Evolutionary conservation across 805 yeast genomes (phyloP).

Genomic region (Priceomyces carsonii): DNA sequence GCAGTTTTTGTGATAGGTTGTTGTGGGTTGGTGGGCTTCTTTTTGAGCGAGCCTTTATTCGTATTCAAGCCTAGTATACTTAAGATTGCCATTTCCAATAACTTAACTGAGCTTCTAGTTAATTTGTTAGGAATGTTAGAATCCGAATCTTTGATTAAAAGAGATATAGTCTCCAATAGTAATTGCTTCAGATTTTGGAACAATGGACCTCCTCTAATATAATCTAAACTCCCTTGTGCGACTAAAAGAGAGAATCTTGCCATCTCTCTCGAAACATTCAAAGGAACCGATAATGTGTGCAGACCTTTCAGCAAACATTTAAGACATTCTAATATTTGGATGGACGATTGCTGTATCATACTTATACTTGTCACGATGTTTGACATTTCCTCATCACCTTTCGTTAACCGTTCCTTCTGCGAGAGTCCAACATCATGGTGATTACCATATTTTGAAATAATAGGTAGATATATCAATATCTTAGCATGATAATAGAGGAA

Average conservation of each 20-base stretch:
- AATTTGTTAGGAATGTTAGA: constrained; percentile 62
- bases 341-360: constrained; percentile 66
- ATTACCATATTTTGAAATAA: constrained; percentile 41
- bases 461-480: constrained; percentile 42
- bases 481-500: constrained; percentile 45
- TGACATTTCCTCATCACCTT: constrained; percentile 35
- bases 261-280: constrained; percentile 61
- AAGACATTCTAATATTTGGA: constrained; percentile 57
- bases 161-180: constrained; percentile 50
- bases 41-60: constrained; percentile 19
- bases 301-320: constrained; percentile 39
- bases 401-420: constrained; percentile 33
- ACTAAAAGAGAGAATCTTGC: constrained; percentile 64
- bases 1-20: constrained; percentile 25
- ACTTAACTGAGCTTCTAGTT: constrained; percentile 54
- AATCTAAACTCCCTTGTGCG: constrained; percentile 77
- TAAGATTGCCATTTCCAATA: constrained; percentile 60
- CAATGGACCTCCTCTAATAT: constrained; percentile 79
- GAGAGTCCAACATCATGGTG: constrained; percentile 45
- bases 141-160: constrained; percentile 51
- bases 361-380: constrained; percentile 54
- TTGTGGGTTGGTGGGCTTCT: constrained; percentile 9
- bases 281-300: constrained; percentile 60
- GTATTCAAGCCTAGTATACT: constrained; percentile 58
- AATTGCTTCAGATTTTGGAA: constrained; percentile 67